A percentile compares a stretch with the other conserved stretches of the same genome.
phyloP scores from a whole-genome alignment of 768 basidiomycete species.

The Strobilomyces confusus region DNA sequence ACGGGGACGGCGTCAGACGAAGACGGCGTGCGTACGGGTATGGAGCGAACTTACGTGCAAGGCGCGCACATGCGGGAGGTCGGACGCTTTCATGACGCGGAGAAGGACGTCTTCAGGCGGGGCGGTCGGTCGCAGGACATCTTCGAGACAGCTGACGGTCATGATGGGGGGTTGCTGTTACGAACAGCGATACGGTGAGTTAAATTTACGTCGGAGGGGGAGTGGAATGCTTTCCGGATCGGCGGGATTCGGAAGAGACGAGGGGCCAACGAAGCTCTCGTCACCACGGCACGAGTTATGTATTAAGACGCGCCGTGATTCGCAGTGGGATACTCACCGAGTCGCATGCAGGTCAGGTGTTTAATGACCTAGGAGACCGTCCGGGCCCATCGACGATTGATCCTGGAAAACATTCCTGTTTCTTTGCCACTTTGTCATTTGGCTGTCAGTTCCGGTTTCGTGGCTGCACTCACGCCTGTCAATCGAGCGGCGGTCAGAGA shows the following conservation, averaged over 20 bases:
- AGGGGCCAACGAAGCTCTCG: background rate
- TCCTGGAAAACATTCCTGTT: background rate
- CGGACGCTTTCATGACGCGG: slow-evolving; percentile 28
- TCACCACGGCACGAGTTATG: background rate
- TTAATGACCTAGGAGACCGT: background rate
- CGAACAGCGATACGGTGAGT: background rate
- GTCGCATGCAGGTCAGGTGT: background rate
- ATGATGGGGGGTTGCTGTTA: slow-evolving; percentile 2
- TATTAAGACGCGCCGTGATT: background rate
- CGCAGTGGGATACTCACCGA: background rate
- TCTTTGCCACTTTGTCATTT: background rate
- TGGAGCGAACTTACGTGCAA: slow-evolving; percentile 21
- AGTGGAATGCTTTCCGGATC: background rate
- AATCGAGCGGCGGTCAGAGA: background rate
- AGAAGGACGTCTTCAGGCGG: slow-evolving; percentile 12
- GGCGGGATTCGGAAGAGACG: slow-evolving; percentile 17
- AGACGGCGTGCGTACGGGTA: background rate
- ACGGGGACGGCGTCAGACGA: slow-evolving; percentile 1
- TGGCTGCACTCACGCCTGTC: background rate
- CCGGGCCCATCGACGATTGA: background rate
- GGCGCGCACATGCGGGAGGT: slow-evolving; percentile 24
- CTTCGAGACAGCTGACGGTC: slow-evolving; percentile 1
- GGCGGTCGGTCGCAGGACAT: background rate
- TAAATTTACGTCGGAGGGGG: background rate
- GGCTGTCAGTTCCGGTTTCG: background rate